Percentiles rank a stretch among this genome's conserved stretches.
Evolutionary conservation across 805 yeast genomes (phyloP).

Genomic region (Cyberlindnera petersonii): DNA sequence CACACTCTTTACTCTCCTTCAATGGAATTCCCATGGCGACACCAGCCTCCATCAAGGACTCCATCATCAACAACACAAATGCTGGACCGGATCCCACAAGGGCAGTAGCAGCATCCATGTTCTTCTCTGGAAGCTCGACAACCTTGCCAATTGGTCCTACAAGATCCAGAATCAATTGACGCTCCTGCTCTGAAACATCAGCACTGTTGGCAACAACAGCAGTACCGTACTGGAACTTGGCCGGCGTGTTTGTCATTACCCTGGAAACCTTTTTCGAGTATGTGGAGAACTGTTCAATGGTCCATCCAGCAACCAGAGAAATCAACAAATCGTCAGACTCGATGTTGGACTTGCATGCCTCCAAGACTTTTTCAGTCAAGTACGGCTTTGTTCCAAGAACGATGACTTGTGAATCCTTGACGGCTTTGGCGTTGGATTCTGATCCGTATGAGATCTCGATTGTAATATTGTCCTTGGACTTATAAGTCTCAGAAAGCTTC

Average conservation of each 20-base stretch:
- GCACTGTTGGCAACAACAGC: slow-evolving; percentile 81
- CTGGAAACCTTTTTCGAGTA: slow-evolving; percentile 63
- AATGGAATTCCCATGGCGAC: slow-evolving; percentile 90
- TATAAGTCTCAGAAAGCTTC: slow-evolving; percentile 44
- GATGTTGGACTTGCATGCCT: slow-evolving; percentile 30
- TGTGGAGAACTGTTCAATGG: slow-evolving; percentile 59
- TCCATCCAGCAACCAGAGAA: slow-evolving; percentile 90
- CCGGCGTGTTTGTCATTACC: slow-evolving; percentile 99
- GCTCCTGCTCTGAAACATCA: slow-evolving; percentile 42
- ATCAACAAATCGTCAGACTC: slow-evolving; percentile 49
- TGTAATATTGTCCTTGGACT: slow-evolving; percentile 35
- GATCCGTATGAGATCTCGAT: slow-evolving; percentile 50
- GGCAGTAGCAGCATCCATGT: slow-evolving; percentile 95
- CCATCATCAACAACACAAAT: slow-evolving; percentile 82
- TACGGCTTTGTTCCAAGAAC: slow-evolving; percentile 89
- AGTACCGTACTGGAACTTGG: slow-evolving; percentile 88
- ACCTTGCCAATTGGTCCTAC: slow-evolving; percentile 66
- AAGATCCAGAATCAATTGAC: slow-evolving; percentile 42
- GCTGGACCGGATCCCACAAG: slow-evolving; percentile 98
- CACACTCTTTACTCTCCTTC: slow-evolving; percentile 76
- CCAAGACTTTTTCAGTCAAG: slow-evolving; percentile 59
- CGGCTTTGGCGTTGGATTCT: slow-evolving; percentile 52
- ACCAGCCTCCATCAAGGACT: slow-evolving; percentile 91
- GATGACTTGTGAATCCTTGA: slow-evolving; percentile 60
- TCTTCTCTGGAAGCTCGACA: slow-evolving; percentile 71